Evolutionary conservation across 306 rosid genomes (phyloP).

Genomic region (Dalbergia cultrata): DNA sequence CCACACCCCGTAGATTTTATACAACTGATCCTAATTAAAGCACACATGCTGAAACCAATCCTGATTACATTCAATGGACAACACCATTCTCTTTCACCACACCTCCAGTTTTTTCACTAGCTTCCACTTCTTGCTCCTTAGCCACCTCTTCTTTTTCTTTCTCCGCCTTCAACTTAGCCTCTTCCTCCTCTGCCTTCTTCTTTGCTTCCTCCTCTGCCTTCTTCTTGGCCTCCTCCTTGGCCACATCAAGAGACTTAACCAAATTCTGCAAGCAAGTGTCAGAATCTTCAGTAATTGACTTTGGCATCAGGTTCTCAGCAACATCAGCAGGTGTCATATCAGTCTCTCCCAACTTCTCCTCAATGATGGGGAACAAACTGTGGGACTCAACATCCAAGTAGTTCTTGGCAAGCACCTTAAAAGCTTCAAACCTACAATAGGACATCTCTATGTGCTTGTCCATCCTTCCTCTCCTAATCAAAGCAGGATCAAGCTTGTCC

Average conservation of each 20-base stretch:
- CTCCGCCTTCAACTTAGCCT: conserved; percentile 14
- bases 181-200: conserved; percentile 43
- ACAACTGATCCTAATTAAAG: not conserved
- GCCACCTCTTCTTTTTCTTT: conserved; percentile 21
- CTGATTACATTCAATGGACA: not conserved
- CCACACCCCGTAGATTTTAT: no score
- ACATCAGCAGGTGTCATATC: conserved; percentile 73
- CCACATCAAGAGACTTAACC: conserved; percentile 43
- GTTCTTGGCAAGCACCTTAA: conserved; percentile 67
- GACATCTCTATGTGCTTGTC: conserved; percentile 73
- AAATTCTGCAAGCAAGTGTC: conserved; percentile 55
- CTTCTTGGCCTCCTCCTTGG: not conserved
- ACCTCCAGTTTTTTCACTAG: not conserved
- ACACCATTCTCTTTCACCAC: conserved; percentile 35
- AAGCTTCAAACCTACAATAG: conserved; percentile 65
- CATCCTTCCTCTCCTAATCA: conserved; percentile 71
- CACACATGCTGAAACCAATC: not conserved
- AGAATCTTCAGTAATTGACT: conserved; percentile 48
- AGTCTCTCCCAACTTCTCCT: conserved; percentile 52
- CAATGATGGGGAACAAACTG: conserved; percentile 47
- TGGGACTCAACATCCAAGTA: conserved; percentile 61
- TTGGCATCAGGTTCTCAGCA: conserved; percentile 76
- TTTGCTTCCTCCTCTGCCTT: conserved; percentile 39
- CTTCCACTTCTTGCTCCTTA: conserved; percentile 16
- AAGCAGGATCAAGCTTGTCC: conserved; percentile 73